Base-by-base conservation (phyloP, 2,329 filamentous ascomycete genomes). In the Cladosporium sp. region DNA sequence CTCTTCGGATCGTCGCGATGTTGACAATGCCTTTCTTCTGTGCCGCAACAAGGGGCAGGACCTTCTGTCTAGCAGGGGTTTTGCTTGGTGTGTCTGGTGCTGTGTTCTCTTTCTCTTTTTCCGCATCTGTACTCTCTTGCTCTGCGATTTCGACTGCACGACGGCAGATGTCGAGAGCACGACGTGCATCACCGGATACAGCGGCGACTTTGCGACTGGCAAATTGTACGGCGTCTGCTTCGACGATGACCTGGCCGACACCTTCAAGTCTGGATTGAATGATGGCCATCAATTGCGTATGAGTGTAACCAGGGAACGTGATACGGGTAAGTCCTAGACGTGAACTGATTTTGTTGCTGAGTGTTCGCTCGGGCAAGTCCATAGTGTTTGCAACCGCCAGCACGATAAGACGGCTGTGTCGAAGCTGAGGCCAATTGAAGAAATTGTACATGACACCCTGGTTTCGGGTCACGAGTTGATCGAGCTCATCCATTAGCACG, bases 371-470 rank as follows among this genome's bases (percentile, higher is more conserved):
- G 0, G 93, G 93, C 52, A 99, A 73, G 71, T 99, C 93, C 93
- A 99, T 99, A 19, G 93, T 99, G 69, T 99, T 99, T 47, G 93
- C 95, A 15, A 99, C 93, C 9, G 95, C 95, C 6, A 99, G 82
- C 6, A 99, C 95, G 67, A 99, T 96, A 39, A 99, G 78, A 43
- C 91, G 83, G 48, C 89, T 96, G 69, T 99, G 91, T 43, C 88
- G 82, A 48, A 97, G 76, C 9, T 89, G 88, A 3, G 93, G 93
- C 93, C 93, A 99, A 65, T 99, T 99, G 80, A 99, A 99, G 70
- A 99, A 99, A 70, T 99, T 99, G 74, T 99, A 99, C 93, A 99
- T 99, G 71, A 99, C 93, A n/a, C 89, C 92, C 68, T 99, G 95
- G 63, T 96, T 97, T 65, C 92, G 93, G 11, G 93, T 99, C 4